Conservation (phyloP, 176 grass and related monocot genomes). For the Carex cristatella region DNA sequence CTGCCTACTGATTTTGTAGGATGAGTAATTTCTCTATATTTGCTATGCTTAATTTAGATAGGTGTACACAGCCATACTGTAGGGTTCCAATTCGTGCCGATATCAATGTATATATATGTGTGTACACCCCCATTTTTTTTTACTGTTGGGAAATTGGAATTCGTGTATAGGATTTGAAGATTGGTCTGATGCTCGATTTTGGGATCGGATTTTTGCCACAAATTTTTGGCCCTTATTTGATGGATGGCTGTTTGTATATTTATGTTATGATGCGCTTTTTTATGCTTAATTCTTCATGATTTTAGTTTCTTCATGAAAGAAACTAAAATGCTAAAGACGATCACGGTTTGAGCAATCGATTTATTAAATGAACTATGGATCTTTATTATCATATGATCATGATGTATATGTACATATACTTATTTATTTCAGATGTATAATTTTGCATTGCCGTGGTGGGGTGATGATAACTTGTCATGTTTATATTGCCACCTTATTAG, state of each 20-base stretch:
- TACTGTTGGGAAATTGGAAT: not conserved
- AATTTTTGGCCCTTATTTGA: not conserved
- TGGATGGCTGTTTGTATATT: not conserved
- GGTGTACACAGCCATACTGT: conserved; percentile 8
- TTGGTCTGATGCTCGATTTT: conserved; percentile 1
- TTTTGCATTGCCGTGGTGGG: not conserved
- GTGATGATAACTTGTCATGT: not conserved
- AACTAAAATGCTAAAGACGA: not conserved
- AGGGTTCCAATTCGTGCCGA: not conserved
- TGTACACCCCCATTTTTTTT: conserved; percentile 12
- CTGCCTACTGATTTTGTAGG: conserved; percentile 6
- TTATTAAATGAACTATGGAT: not conserved
- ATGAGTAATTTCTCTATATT: conserved; percentile 10
- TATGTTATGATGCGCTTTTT: not conserved
- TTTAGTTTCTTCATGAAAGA: not conserved
- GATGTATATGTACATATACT: not conserved
- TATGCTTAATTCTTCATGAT: not conserved
- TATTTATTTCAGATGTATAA: not conserved
- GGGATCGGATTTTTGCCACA: not conserved
- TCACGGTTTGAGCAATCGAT: not conserved
- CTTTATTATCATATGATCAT: not conserved
- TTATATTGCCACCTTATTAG: too few relatives aligned
- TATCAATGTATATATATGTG: conserved; percentile 18
- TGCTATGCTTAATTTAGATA: conserved; percentile 11
- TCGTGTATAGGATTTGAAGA: conserved; percentile 18